Evolutionary conservation across 148 eudicot species (phyloP).

Genomic region (Fagopyrum homotropicum): DNA sequence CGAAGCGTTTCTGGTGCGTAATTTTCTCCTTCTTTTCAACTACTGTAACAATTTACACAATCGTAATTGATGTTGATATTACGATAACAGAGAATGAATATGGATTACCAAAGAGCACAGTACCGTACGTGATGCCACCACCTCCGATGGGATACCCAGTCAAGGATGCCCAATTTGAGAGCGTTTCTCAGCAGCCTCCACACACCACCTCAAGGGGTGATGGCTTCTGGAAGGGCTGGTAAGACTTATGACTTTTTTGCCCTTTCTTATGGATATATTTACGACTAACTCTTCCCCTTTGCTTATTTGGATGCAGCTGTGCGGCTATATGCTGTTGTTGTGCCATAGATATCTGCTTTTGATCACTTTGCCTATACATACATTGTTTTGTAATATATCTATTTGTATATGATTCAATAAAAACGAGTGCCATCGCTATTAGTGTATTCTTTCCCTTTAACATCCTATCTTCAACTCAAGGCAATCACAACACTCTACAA

Average conservation of each 20-base stretch:
- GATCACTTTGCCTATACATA: neutral
- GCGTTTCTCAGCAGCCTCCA: neutral
- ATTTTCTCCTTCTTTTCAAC: too few species aligned
- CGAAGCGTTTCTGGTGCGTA: too few species aligned
- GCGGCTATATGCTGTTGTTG: constrained; percentile 16
- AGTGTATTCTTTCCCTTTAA: too few species aligned
- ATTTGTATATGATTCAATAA: too few species aligned
- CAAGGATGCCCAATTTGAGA: neutral
- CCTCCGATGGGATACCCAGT: constrained; percentile 15
- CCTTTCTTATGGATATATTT: neutral
- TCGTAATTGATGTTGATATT: too few species aligned
- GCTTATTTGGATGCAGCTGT: constrained; percentile 8
- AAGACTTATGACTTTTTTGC: neutral
- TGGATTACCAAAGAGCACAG: constrained; percentile 9
- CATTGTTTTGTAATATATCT: too few species aligned
- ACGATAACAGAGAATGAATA: neutral
- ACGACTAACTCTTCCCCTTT: neutral
- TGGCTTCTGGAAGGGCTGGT: constrained; percentile 19
- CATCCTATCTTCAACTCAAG: too few species aligned
- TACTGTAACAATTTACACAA: too few species aligned
- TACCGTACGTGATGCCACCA: constrained; percentile 11
- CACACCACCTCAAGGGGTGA: constrained; percentile 12
- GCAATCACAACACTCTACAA: too few species aligned
- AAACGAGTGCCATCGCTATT: too few species aligned
- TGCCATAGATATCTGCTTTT: constrained; percentile 11